A percentile compares a stretch with the other conserved stretches of the same genome.
phyloP scores from a whole-genome alignment of 805 yeast genomes.

The Yarrowia alimentaria region DNA sequence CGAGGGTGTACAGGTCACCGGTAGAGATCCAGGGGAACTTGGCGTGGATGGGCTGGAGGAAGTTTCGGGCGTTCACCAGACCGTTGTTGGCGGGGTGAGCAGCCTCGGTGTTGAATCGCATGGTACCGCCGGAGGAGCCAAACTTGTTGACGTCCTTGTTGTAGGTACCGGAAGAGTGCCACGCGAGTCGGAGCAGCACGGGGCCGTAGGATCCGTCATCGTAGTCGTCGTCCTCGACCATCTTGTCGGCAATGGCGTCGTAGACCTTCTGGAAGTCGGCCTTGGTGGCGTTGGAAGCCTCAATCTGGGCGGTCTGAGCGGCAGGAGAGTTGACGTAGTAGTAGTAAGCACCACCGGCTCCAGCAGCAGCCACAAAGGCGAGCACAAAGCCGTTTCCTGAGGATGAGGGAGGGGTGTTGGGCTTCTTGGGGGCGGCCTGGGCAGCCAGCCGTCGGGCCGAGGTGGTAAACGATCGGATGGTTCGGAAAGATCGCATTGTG shows the following conservation, averaged over 20 bases:
- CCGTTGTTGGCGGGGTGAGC: slow-evolving; percentile 64
- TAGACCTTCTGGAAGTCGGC: slow-evolving; percentile 72
- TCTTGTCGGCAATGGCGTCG: slow-evolving; percentile 68
- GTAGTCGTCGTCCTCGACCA: slow-evolving; percentile 45
- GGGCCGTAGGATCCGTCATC: slow-evolving; percentile 76
- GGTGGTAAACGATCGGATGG: slow-evolving; percentile 18
- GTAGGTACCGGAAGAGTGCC: slow-evolving; percentile 84
- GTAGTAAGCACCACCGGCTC: slow-evolving; percentile 38
- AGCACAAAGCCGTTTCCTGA: slow-evolving; percentile 27
- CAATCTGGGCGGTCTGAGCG: slow-evolving; percentile 38
- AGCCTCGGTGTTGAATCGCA: slow-evolving; percentile 51
- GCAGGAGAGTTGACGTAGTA: slow-evolving; percentile 37
- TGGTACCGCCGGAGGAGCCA: slow-evolving; percentile 68
- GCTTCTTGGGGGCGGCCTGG: slow-evolving; percentile 27
- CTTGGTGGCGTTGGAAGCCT: slow-evolving; percentile 38
- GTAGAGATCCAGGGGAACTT: slow-evolving; percentile 67
- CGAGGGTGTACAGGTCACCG: slow-evolving; percentile 79
- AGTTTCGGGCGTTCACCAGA: slow-evolving; percentile 54
- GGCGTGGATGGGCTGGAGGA: slow-evolving; percentile 54
- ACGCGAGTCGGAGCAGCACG: slow-evolving; percentile 66
- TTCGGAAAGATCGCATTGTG: slow-evolving; percentile 26
- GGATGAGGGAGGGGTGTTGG: slow-evolving; percentile 16
- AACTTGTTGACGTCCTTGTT: slow-evolving; percentile 48
- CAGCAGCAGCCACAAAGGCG: slow-evolving; percentile 32
- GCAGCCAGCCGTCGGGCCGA: slow-evolving; percentile 20